Percentiles rank a stretch among this genome's conserved stretches.
These are phyloP conservation scores for Hymenoscyphus fraxineus DNA, from an alignment of 2,329 filamentous ascomycete genomes.

Conservation along the genomic window DNA sequence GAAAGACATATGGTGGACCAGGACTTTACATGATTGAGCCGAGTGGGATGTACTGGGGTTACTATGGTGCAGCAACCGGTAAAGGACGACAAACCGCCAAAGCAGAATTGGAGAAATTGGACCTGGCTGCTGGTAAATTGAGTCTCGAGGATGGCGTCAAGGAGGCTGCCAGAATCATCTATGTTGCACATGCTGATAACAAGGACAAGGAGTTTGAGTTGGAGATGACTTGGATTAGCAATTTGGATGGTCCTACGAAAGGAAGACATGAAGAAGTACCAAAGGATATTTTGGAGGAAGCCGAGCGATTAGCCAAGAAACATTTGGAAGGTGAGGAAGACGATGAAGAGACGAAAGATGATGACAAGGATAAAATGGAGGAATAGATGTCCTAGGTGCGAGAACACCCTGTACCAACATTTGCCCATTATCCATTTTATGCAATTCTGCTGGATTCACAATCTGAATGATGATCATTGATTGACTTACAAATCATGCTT, in stretches of 20 bases:
- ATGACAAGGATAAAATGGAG: conserved; percentile 78
- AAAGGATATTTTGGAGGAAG: conserved; percentile 84
- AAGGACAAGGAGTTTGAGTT: conserved; percentile 99
- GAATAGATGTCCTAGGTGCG: conserved; percentile 53
- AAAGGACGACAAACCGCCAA: conserved; percentile 97
- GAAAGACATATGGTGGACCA: conserved; percentile 79
- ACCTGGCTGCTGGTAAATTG: conserved; percentile 72
- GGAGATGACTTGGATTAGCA: conserved; percentile 98
- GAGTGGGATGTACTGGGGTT: conserved; percentile 95
- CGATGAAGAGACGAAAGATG: conserved; percentile 61
- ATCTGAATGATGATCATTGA: conserved; percentile 3
- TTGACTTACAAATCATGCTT: neutral
- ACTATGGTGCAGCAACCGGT: conserved; percentile 95
- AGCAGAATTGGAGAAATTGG: conserved; percentile 96
- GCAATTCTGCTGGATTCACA: conserved; percentile 9
- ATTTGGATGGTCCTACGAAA: conserved; percentile 79
- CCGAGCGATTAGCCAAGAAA: conserved; percentile 88
- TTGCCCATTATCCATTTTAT: conserved; percentile 18
- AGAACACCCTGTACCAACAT: conserved; percentile 32
- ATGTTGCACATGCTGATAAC: conserved; percentile 96
- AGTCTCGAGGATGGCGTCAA: conserved; percentile 86
- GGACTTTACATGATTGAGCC: conserved; percentile 99
- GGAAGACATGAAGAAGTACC: conserved; percentile 92
- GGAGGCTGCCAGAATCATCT: conserved; percentile 95
- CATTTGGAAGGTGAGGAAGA: conserved; percentile 82